Evolutionary conservation across 139 green algal species (phyloP).

Genomic region (Mychonastes homosphaera): DNA sequence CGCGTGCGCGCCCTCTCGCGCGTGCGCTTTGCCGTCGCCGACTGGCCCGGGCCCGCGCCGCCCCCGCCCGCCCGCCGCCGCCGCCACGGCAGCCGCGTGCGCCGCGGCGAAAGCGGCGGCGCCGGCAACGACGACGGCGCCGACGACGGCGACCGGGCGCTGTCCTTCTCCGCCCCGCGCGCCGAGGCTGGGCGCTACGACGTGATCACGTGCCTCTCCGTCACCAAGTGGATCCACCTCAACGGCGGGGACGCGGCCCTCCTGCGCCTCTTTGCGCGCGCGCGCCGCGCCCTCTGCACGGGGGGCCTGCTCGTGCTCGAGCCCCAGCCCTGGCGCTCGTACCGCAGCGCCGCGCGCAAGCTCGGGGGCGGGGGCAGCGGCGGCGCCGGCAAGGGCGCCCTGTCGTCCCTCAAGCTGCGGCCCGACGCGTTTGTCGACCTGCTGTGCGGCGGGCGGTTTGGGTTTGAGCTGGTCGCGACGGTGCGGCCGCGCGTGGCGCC

Average conservation of each 20-base stretch:
- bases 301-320: conserved; percentile 80
- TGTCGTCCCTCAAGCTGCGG: conserved; percentile 36
- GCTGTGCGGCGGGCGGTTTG: conserved; percentile 35
- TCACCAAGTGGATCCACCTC: conserved; percentile 94
- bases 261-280: conserved; percentile 44
- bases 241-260: conserved; percentile 76
- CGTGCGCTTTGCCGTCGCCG: conserved; percentile 9
- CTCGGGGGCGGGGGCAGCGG: conserved; percentile 22
- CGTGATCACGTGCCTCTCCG: conserved; percentile 55
- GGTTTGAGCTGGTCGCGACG: conserved; percentile 42
- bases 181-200: too few species aligned
- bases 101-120: too few species aligned
- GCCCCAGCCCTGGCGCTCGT: conserved; percentile 81
- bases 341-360: conserved; percentile 55
- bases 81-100: too few species aligned
- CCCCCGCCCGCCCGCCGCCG: too few species aligned
- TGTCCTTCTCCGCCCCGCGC: too few species aligned
- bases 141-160: too few species aligned
- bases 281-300: background rate
- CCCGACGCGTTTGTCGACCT: conserved; percentile 49
- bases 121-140: too few species aligned
- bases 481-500: too few species aligned
- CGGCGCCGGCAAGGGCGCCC: conserved; percentile 17
- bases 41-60: too few species aligned
- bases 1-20: conserved; percentile 10